Evolutionary conservation across 495 filamentous ascomycete species (phyloP), one percentile per base, ranked within the genome.

Genomic region (Lineolata rhizophorae): DNA sequence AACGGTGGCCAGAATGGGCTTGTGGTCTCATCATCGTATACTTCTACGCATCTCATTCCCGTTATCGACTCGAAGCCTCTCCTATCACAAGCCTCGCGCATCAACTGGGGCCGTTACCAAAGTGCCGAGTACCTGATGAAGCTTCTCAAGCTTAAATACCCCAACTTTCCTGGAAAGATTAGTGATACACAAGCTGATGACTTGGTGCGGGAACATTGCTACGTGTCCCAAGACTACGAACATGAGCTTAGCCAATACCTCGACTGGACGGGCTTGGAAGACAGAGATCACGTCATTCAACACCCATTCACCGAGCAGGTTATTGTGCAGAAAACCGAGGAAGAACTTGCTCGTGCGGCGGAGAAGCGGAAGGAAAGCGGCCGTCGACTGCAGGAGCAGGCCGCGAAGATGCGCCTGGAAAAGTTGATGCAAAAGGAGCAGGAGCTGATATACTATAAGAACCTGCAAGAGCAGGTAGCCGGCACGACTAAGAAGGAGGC

Each of bases 51-150:
- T 48, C 57, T 95, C n/a, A 91, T 97, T 29, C 87, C 87, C 2
- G 79, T 97, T 1, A 59, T 92, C 31, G 69, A 91, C 34, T 70
- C 64, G 4, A 90, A 87, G 52, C 67, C 85, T 4, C 51, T 93
- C 20, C 62, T 94, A 14, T 66, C 69, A 4, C 80, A 85, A 37
- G 75, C 80, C 22, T 84, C 80, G 30, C 63, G 87, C 25, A 59
- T 97, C 8, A 94, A 93, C 47, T 97, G 85, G 87, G 90, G 87
- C 18, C 78, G 90, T 16, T 74, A 67, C 47, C 79, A 95, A 39
- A 70, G 66, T 10, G 74, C 81, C 0, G 87, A 95, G 47, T 94
- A 91, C 44, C 61, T 95, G 9, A 58, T 80, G 12, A 92, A 92
- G 48, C 64, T 95, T 18, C 63, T 97, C 34, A 70, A 67, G 40